These are phyloP conservation scores for Apostasia ramifera DNA, from an alignment of 106 monocot genomes.

Conservation along the genomic window DNA sequence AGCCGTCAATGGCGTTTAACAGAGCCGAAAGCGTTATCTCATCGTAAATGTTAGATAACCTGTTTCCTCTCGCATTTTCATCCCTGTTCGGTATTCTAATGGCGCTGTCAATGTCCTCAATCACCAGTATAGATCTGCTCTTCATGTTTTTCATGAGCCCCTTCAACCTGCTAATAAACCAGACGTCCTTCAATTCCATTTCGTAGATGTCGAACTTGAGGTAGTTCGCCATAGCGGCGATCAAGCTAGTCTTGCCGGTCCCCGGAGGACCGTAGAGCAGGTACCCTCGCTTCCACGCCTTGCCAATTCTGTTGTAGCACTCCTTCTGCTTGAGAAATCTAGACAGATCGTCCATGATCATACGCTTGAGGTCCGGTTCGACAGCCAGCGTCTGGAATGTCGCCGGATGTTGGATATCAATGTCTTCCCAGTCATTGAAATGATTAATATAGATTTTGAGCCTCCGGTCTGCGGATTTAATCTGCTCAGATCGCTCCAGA, in stretches of 20 bases:
- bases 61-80: neutral
- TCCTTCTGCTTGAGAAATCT: constrained; percentile 11
- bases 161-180: neutral
- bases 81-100: constrained; percentile 7
- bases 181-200: constrained; percentile 14
- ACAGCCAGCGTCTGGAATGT: constrained; percentile 11
- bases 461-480: constrained; percentile 5
- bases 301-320: constrained; percentile 13
- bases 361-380: constrained; percentile 1
- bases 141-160: constrained; percentile 8
- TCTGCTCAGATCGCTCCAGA: neutral
- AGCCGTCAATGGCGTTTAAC: constrained; percentile 20
- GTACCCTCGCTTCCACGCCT: constrained; percentile 25
- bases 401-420: neutral
- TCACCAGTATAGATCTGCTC: constrained; percentile 15
- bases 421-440: constrained; percentile 6
- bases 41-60: neutral
- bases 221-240: constrained; percentile 22
- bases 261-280: constrained; percentile 22
- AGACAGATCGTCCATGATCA: constrained; percentile 11
- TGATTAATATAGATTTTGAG: constrained; percentile 13
- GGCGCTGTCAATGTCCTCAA: constrained; percentile 24
- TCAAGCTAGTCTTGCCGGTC: constrained; percentile 19
- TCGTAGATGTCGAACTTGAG: constrained; percentile 23
- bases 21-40: constrained; percentile 21